These are phyloP conservation scores for Hevea brasiliensis DNA, from an alignment of 345 rosid genomes.

Conservation along the genomic window DNA sequence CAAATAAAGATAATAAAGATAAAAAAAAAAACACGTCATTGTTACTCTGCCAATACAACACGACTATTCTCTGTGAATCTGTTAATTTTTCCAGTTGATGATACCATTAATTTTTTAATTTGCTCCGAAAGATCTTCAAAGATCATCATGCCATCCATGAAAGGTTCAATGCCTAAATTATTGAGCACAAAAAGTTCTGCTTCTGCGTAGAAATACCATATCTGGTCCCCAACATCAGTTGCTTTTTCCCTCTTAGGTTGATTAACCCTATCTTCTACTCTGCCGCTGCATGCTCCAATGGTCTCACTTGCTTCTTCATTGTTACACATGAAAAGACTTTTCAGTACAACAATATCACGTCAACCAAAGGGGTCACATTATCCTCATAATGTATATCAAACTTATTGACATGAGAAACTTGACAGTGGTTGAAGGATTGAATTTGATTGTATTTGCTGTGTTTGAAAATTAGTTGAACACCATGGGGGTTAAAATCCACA, in stretches of 20 bases:
- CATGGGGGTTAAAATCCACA: neutral
- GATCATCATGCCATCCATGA: neutral
- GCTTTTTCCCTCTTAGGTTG: neutral
- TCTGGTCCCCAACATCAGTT: neutral
- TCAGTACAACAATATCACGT: neutral
- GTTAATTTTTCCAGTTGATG: neutral
- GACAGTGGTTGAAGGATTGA: neutral
- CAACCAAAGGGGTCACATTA: neutral
- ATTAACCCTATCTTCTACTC: neutral
- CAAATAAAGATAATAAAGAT: neutral
- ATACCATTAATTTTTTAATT: neutral
- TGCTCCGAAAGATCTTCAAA: neutral
- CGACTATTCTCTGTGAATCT: neutral
- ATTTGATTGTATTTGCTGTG: neutral
- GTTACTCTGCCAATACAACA: neutral
- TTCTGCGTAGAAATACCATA: neutral
- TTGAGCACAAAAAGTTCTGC: too few species aligned
- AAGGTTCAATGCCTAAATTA: neutral
- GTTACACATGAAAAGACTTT: neutral
- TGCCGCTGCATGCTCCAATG: neutral
- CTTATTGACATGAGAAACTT: neutral
- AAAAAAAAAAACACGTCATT: neutral
- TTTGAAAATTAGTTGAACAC: neutral
- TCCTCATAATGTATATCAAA: neutral
- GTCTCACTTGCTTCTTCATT: neutral